A percentile compares a stretch with the other conserved stretches of the same genome.
Evolutionary conservation across 768 basidiomycete species (phyloP).

Genomic region (Coprinopsis marcescibilis): DNA sequence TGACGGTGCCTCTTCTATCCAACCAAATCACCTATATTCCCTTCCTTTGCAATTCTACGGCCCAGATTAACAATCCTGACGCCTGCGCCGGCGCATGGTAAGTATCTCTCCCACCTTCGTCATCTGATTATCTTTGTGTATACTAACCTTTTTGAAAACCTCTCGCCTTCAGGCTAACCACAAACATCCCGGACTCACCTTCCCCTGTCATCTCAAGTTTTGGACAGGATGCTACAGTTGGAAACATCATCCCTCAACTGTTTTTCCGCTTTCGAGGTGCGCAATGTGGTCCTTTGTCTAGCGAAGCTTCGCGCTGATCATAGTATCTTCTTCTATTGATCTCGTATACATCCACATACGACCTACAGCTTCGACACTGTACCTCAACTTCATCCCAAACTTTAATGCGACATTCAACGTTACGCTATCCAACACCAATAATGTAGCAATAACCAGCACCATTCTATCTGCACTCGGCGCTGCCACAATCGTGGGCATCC

Average conservation of each 20-base stretch:
- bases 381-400: slow-evolving; percentile 1
- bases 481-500: slow-evolving; percentile 9
- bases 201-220: slow-evolving; percentile 28
- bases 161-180: slow-evolving; percentile 16
- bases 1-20: slow-evolving; percentile 30
- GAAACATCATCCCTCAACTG: slow-evolving; percentile 48
- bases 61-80: slow-evolving; percentile 17
- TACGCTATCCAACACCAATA: slow-evolving; percentile 5
- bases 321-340: too few species aligned
- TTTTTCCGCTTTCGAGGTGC: slow-evolving; percentile 52
- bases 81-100: slow-evolving; percentile 42
- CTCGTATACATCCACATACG: neutral
- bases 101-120: slow-evolving; percentile 15
- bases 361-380: slow-evolving; percentile 5
- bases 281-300: neutral
- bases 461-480: slow-evolving; percentile 2
- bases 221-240: slow-evolving; percentile 36
- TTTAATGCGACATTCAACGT: slow-evolving; percentile 7
- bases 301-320: neutral
- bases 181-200: slow-evolving; percentile 20
- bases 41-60: slow-evolving; percentile 36
- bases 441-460: slow-evolving; percentile 8
- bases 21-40: slow-evolving; percentile 42
- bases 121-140: neutral
- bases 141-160: neutral